Base-by-base conservation (phyloP, 75 land plant species). In the Chamaecyparis obtusa region DNA sequence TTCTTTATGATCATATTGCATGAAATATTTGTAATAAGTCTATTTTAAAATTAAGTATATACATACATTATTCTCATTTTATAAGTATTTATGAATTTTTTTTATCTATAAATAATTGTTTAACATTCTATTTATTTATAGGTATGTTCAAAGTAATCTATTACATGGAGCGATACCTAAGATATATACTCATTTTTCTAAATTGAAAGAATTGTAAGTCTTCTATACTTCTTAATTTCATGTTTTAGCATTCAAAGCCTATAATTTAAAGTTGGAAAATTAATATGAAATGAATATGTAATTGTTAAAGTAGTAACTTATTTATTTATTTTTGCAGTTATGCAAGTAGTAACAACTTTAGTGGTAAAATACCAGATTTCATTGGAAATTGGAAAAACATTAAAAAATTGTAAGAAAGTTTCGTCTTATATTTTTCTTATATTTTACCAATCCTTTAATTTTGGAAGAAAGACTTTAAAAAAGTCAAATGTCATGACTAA, bases 181-280 rank as follows among this genome's bases (percentile, higher is more conserved):
- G 51, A 83, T 90, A 71, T 91, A 91, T 86, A 87, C 90, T n/a
- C 89, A 87, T 48, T 83, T 97, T 79, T 91, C 89, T 75, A 90
- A 87, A 48, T 89, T 97, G 79, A 89, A 83, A 27, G 89, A 88
- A 72, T 89, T 97, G 99, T 97, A 89, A 95, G 95, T 84, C n/a
- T 86, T 72, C 2, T 51, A 9, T n/a, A 41, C 33, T 27, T 11
- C 6, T 64, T 67, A 9, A 36, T 33, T 30, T 76, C 46, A 35
- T 4, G 5, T 33, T 57, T 5, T 78, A 35, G 0, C 2, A 17
- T 46, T 72, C 41, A 13, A 32, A 19, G 1, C 10, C 44, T 32
- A 56, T 67, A 84, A 86, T 54, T 27, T 74, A 19, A 79, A 74
- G 7, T 60, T 33, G 1, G 16, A 24, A 46, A 57, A 56, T 30